Conservation (phyloP, 495 filamentous ascomycete species). For the Aspergillus mulundensis region DNA sequence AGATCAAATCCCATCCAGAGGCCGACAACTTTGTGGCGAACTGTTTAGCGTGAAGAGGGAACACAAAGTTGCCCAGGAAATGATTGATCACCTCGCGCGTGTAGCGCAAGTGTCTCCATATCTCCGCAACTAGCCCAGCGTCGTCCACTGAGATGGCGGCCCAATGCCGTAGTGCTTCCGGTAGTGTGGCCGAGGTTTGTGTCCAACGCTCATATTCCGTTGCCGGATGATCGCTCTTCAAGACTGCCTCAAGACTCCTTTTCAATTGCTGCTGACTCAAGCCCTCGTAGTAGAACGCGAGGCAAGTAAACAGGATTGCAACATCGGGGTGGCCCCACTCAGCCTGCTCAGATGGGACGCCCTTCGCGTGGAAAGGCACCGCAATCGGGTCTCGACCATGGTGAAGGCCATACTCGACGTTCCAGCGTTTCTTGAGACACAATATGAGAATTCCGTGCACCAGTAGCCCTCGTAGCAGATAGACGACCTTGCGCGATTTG, state of each 20-base stretch:
- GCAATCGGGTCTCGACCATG: constrained; percentile 50
- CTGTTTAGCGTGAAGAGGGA: constrained; percentile 56
- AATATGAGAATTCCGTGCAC: constrained; percentile 53
- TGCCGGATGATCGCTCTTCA: constrained; percentile 52
- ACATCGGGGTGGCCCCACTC: constrained; percentile 75
- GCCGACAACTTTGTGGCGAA: constrained; percentile 60
- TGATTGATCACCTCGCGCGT: constrained; percentile 53
- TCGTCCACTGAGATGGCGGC: constrained; percentile 59
- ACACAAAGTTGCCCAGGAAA: constrained; percentile 57
- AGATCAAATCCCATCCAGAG: constrained; percentile 64
- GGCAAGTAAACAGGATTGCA: constrained; percentile 59
- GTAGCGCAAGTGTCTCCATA: constrained; percentile 51
- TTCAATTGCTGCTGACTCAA: constrained; percentile 49
- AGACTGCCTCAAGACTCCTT: constrained; percentile 42
- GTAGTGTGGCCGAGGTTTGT: constrained; percentile 28
- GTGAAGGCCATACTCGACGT: constrained; percentile 66
- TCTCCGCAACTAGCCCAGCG: constrained; percentile 27
- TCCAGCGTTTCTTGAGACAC: constrained; percentile 60
- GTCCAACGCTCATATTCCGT: constrained; percentile 55
- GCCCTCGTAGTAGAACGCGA: constrained; percentile 67
- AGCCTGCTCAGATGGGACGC: constrained; percentile 55
- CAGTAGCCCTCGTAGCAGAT: constrained; percentile 59
- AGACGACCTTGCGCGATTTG: constrained; percentile 24
- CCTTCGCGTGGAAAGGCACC: constrained; percentile 67
- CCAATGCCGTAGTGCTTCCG: constrained; percentile 40